phyloP scores from a whole-genome alignment of 2,329 filamentous ascomycete species.

The Pseudocercospora crystallina region DNA sequence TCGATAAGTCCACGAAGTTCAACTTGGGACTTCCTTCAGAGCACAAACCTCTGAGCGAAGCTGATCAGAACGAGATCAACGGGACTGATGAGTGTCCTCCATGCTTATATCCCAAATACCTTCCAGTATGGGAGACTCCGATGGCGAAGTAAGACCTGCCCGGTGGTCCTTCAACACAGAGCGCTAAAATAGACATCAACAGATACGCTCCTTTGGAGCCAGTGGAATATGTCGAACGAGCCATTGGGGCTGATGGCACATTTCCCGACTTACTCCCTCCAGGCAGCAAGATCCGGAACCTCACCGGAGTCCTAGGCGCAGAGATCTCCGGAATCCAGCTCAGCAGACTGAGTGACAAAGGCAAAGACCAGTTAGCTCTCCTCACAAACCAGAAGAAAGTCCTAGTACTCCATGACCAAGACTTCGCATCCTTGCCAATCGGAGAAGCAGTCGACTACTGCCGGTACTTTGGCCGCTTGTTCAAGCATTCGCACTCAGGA shows the following conservation, averaged over 20 bases:
- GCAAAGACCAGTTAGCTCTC: constrained; percentile 72
- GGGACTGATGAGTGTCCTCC: no score
- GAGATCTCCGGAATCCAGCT: constrained; percentile 71
- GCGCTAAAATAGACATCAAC: no score
- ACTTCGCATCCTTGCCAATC: constrained; percentile 64
- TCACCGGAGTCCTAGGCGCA: constrained; percentile 71
- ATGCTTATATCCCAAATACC: no score
- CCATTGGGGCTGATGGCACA: constrained; percentile 67
- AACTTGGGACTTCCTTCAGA: no score
- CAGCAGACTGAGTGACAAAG: constrained; percentile 63
- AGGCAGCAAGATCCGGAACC: constrained; percentile 51
- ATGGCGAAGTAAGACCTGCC: no score
- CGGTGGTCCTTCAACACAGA: no score
- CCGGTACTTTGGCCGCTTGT: constrained; percentile 74
- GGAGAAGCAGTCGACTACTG: constrained; percentile 66
- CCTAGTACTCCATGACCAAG: constrained; percentile 74
- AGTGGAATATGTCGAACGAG: constrained; percentile 72
- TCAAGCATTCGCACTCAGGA: constrained; percentile 76
- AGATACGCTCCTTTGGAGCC: constrained; percentile 64
- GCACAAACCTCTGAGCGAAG: no score
- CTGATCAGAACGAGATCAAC: no score
- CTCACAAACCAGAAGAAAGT: constrained; percentile 74
- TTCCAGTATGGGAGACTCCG: no score
- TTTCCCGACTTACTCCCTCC: constrained; percentile 66
- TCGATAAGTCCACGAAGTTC: no score